These are phyloP conservation scores for Coemansia sp. DNA, from an alignment of 192 early-diverging fungal species.

Conservation along the genomic window DNA sequence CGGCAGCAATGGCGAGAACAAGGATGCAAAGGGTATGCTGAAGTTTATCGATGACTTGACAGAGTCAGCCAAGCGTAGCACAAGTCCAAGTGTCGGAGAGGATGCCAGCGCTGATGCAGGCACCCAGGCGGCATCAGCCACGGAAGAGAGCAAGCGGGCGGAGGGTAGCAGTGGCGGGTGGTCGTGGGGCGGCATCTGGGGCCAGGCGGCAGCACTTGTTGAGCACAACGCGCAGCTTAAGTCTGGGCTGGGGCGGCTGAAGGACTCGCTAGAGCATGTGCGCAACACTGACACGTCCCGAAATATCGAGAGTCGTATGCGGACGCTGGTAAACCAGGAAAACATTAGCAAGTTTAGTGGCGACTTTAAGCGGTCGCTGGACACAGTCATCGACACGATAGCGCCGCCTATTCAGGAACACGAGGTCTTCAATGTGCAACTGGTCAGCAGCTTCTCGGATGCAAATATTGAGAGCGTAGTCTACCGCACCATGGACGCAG, in stretches of 20 bases:
- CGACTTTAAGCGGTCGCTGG: conserved; percentile 42
- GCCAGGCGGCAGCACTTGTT: conserved; percentile 42
- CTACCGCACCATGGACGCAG: conserved; percentile 48
- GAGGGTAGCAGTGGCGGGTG: conserved; percentile 22
- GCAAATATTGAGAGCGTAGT: conserved; percentile 38
- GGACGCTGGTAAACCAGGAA: conserved; percentile 41
- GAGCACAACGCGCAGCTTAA: conserved; percentile 50
- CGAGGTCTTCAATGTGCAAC: conserved; percentile 44
- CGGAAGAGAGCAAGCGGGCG: background rate
- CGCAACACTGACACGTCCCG: conserved; percentile 39
- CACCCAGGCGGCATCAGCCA: background rate
- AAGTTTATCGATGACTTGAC: conserved; percentile 54
- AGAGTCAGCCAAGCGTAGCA: conserved; percentile 45
- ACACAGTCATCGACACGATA: conserved; percentile 52
- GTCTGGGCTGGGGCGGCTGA: conserved; percentile 41
- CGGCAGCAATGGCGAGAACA: conserved; percentile 17
- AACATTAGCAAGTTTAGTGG: conserved; percentile 42
- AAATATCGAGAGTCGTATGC: conserved; percentile 34
- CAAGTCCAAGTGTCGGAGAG: conserved; percentile 9
- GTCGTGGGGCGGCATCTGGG: conserved; percentile 56
- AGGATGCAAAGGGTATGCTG: conserved; percentile 37
- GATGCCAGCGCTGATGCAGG: background rate
- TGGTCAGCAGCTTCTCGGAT: conserved; percentile 38
- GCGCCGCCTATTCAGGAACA: conserved; percentile 54
- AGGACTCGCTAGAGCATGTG: conserved; percentile 46